phyloP scores from a whole-genome alignment of 2,329 filamentous ascomycete species.

The Aureobasidium uvarum region DNA sequence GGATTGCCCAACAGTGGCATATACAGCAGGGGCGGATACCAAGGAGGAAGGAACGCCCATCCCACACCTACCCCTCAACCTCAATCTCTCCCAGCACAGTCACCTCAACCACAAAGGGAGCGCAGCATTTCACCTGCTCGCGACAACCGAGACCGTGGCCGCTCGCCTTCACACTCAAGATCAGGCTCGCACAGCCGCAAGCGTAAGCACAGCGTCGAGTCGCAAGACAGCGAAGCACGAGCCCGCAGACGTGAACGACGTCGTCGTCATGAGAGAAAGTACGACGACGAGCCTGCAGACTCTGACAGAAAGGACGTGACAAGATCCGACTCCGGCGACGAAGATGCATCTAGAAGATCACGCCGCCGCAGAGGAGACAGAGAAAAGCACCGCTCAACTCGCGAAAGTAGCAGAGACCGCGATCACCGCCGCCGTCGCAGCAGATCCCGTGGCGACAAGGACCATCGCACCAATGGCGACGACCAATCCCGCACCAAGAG shows the following conservation, averaged over 20 bases:
- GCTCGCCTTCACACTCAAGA: conserved; percentile 36
- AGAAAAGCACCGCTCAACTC: conserved; percentile 45
- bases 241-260: conserved; percentile 39
- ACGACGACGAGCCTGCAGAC: conserved; percentile 42
- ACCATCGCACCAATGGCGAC: conserved; percentile 5
- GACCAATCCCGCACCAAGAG: conserved; percentile 14
- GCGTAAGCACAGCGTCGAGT: conserved; percentile 42
- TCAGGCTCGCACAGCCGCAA: conserved; percentile 49
- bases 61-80: conserved; percentile 40
- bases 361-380: conserved; percentile 53
- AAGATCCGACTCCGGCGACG: conserved; percentile 59
- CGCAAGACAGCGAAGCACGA: conserved; percentile 45
- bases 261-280: conserved; percentile 50
- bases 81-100: conserved; percentile 24
- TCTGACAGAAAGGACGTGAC: conserved; percentile 53
- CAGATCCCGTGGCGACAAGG: conserved; percentile 29
- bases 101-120: conserved; percentile 26
- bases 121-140: conserved; percentile 28
- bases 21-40: conserved; percentile 54
- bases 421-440: conserved; percentile 44
- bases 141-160: conserved; percentile 25
- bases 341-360: conserved; percentile 56
- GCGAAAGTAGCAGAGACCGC: conserved; percentile 45
- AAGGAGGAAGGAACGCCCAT: conserved; percentile 17
- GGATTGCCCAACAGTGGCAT: conserved; percentile 80